Conservation (phyloP, 1,284 basidiomycete species). For the Heliocybe sulcata region DNA sequence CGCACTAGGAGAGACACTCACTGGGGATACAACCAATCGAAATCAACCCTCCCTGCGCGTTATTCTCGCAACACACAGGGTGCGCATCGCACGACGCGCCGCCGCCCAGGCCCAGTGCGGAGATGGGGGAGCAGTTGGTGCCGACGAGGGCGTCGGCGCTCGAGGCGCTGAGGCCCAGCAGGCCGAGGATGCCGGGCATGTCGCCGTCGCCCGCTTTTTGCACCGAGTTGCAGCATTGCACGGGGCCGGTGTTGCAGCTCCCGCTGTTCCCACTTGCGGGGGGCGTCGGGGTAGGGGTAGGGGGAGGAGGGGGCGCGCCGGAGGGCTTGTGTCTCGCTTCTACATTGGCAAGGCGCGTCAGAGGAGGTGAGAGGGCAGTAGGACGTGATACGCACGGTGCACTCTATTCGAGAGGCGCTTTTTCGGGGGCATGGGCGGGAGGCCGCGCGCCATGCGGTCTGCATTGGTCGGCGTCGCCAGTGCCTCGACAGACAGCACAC, state of each 20-base stretch:
- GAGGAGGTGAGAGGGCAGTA: neutral
- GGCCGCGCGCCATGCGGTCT: constrained; percentile 40
- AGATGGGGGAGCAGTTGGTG: constrained; percentile 1
- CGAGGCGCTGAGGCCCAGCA: neutral
- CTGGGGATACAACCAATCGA: constrained; percentile 3
- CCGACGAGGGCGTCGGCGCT: constrained; percentile 1
- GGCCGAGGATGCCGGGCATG: neutral
- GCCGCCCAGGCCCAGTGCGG: neutral
- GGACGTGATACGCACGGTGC: neutral
- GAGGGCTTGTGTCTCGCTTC: neutral
- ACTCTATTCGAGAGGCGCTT: too few species aligned
- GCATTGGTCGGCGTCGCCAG: constrained; percentile 39
- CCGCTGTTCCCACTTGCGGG: constrained; percentile 4
- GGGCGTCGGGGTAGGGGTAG: constrained; percentile 15
- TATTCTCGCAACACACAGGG: constrained; percentile 4
- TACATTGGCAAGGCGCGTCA: neutral
- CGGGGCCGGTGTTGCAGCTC: constrained; percentile 1
- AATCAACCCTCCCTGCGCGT: neutral
- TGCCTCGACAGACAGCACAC: constrained; percentile 22
- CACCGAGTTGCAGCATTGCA: constrained; percentile 2
- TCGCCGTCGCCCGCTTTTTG: neutral
- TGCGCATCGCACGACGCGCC: neutral
- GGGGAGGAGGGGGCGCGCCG: neutral
- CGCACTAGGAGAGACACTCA: too few species aligned
- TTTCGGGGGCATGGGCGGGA: constrained; percentile 26